Conservation (phyloP, 2,329 filamentous ascomycete species). For the Verticillium zaregamsianum region DNA sequence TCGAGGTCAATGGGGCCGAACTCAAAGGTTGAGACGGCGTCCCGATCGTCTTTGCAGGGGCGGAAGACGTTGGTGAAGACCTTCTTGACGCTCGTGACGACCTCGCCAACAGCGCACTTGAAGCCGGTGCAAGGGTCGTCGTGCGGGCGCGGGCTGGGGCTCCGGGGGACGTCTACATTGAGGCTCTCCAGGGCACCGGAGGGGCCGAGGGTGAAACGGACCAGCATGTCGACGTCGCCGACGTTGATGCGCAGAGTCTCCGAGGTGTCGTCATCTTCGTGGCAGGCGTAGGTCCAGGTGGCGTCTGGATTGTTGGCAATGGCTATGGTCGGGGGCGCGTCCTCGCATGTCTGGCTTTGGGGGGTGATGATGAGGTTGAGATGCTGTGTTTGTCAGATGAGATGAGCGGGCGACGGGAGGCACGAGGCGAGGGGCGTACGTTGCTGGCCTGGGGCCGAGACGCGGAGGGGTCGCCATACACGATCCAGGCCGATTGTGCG, state of each 20-base stretch:
- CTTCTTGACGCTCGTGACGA: neutral
- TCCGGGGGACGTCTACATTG: neutral
- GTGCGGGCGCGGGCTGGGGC: neutral
- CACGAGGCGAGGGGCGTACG: neutral
- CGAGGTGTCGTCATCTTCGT: neutral
- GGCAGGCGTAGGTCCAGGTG: neutral
- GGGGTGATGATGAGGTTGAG: neutral
- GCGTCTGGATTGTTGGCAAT: neutral
- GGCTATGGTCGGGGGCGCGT: neutral
- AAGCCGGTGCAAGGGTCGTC: neutral
- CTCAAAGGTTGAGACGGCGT: too few species aligned
- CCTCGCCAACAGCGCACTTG: neutral
- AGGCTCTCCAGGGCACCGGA: neutral
- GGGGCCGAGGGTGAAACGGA: neutral
- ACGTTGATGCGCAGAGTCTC: neutral
- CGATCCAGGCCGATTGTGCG: neutral
- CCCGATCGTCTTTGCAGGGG: neutral
- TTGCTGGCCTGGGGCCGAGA: neutral
- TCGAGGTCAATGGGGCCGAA: neutral
- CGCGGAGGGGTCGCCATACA: neutral
- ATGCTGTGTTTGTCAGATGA: neutral
- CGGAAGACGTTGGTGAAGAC: neutral
- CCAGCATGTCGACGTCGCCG: neutral
- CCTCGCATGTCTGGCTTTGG: neutral
- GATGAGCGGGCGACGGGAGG: neutral